These are phyloP conservation scores for Phlebopus sp. DNA, from an alignment of 1,284 basidiomycete species.

Conservation along the genomic window DNA sequence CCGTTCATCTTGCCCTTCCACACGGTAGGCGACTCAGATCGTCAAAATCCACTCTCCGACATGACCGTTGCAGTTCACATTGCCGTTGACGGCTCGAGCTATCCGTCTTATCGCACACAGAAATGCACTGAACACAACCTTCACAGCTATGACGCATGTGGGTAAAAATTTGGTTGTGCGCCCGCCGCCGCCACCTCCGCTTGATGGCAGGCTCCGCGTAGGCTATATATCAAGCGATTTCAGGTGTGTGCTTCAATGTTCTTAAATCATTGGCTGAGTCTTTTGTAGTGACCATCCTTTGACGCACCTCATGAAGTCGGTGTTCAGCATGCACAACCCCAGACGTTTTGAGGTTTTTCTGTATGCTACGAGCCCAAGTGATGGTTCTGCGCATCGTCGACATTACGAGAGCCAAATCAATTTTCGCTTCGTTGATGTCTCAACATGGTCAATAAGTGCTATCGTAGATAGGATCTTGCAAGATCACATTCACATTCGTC, in stretches of 20 bases:
- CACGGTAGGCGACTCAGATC: conserved; percentile 35
- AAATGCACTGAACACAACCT: conserved; percentile 55
- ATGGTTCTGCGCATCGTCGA: conserved; percentile 49
- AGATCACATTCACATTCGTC: conserved; percentile 55
- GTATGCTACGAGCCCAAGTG: conserved; percentile 56
- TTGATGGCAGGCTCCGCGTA: conserved; percentile 46
- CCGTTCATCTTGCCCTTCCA: conserved; percentile 61
- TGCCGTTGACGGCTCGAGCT: conserved; percentile 47
- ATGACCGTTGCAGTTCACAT: conserved; percentile 45
- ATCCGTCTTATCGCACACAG: conserved; percentile 57
- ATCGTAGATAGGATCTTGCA: conserved; percentile 44
- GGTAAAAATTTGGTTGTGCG: conserved; percentile 20
- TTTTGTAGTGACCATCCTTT: conserved; percentile 53
- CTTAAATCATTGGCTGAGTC: background rate
- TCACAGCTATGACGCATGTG: conserved; percentile 43
- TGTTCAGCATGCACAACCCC: conserved; percentile 52
- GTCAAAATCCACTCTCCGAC: background rate
- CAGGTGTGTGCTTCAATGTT: conserved; percentile 33
- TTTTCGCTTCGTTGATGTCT: conserved; percentile 50
- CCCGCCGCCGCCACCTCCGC: conserved; percentile 47
- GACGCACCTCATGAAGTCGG: conserved; percentile 61
- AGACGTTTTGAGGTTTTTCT: conserved; percentile 47
- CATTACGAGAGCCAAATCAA: conserved; percentile 50
- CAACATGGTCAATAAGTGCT: conserved; percentile 42
- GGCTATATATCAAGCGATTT: conserved; percentile 63